These are phyloP conservation scores for Oryza glaberrima DNA, from an alignment of 176 grass and related monocot species.

Conservation along the genomic window DNA sequence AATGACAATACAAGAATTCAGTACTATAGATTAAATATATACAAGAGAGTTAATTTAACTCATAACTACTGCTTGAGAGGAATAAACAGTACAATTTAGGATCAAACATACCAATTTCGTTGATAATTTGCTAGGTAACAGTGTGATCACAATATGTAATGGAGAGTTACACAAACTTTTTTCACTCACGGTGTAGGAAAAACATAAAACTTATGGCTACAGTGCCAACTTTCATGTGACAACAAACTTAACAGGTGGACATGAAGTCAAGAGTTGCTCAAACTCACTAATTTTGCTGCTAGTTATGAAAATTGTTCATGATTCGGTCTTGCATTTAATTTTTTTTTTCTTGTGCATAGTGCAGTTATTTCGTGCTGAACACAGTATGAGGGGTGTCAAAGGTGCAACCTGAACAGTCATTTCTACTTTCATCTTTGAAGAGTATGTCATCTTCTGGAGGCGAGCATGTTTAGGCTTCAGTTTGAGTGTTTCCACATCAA, in stretches of 20 bases:
- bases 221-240: neutral
- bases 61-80: conserved; percentile 8
- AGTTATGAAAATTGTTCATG: neutral
- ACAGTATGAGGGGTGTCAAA: conserved; percentile 17
- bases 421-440: conserved; percentile 60
- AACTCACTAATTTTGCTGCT: conserved; percentile 4
- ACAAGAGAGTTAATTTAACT: neutral
- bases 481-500: conserved; percentile 47
- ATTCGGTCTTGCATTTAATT: neutral
- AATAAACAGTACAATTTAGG: conserved; percentile 5
- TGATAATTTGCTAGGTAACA: conserved; percentile 7
- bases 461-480: conserved; percentile 77
- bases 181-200: conserved; percentile 19
- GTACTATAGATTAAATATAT: conserved; percentile 12
- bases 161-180: conserved; percentile 20
- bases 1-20: neutral
- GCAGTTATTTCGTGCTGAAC: neutral
- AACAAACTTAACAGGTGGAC: conserved; percentile 19
- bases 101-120: neutral
- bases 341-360: neutral
- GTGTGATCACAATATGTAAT: conserved; percentile 3
- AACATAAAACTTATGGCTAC: neutral
- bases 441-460: conserved; percentile 89
- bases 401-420: conserved; percentile 67
- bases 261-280: conserved; percentile 20